phyloP scores from a whole-genome alignment of 2,329 filamentous ascomycete species.

The Aspergillus pseudonomiae region DNA sequence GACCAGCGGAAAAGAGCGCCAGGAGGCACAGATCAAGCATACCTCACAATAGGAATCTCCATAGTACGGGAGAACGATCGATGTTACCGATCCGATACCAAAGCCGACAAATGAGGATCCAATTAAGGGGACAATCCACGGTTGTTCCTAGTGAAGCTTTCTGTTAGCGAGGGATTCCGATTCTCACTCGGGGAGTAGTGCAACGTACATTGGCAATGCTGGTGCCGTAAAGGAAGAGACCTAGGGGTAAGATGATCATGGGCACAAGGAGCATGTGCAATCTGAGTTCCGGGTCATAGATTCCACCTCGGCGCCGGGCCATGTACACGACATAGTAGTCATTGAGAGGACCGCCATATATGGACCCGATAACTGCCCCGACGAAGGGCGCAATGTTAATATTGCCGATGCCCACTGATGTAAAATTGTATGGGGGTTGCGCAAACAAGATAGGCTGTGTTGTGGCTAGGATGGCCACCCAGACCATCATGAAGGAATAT shows the following conservation, averaged over 20 bases:
- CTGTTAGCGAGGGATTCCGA: neutral
- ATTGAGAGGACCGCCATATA: conserved; percentile 39
- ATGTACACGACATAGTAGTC: conserved; percentile 44
- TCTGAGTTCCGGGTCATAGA: conserved; percentile 51
- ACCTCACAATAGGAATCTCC: conserved; percentile 15
- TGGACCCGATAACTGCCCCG: conserved; percentile 40
- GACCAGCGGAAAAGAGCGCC: neutral
- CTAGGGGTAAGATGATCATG: conserved; percentile 33
- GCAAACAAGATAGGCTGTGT: conserved; percentile 41
- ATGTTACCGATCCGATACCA: conserved; percentile 9
- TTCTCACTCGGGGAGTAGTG: accelerated
- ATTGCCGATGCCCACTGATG: conserved; percentile 39
- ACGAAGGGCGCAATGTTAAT: conserved; percentile 47
- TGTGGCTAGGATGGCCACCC: conserved; percentile 43
- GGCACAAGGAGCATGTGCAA: conserved; percentile 31
- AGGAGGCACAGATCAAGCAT: neutral
- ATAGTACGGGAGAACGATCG: conserved; percentile 10
- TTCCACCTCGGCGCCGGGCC: conserved; percentile 41
- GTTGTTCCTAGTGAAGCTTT: neutral
- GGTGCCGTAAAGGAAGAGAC: conserved; percentile 22
- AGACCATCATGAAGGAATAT: conserved; percentile 43
- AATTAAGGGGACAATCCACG: conserved; percentile 11
- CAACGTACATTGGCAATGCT: conserved; percentile 6
- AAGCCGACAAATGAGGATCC: conserved; percentile 12
- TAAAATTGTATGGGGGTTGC: conserved; percentile 44